A percentile compares a stretch with the other conserved stretches of the same genome.
phyloP scores from a whole-genome alignment of 805 yeast species.

The Cyberlindnera euphorbiiphila region DNA sequence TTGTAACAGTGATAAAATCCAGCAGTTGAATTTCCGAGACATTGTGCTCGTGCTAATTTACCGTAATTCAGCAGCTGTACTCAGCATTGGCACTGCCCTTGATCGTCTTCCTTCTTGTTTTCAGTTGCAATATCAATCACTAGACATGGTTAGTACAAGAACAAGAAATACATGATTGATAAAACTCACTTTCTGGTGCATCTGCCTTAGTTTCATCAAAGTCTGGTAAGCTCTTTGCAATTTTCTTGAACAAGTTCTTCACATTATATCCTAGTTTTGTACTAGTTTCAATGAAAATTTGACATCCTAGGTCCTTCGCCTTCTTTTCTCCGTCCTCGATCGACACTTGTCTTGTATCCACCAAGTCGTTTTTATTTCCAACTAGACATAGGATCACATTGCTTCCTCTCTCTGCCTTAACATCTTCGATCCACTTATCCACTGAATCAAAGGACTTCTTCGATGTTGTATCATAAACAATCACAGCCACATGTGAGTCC shows the following conservation, averaged over 20 bases:
- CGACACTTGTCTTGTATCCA: conserved; percentile 76
- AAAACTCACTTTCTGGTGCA: conserved; percentile 24
- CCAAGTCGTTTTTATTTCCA: conserved; percentile 86
- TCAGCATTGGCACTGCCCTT: conserved; percentile 26
- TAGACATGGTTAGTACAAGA: conserved; percentile 16
- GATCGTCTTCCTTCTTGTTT: conserved; percentile 19
- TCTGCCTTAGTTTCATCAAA: conserved; percentile 40
- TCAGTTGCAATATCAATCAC: conserved; percentile 27
- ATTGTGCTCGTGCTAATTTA: too few species aligned
- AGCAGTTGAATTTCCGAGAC: too few species aligned
- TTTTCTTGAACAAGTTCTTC: conserved; percentile 80
- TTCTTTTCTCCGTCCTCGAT: conserved; percentile 80
- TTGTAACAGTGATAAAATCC: too few species aligned
- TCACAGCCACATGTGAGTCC: conserved; percentile 95
- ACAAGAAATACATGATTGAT: conserved; percentile 1
- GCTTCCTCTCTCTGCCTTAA: conserved; percentile 85
- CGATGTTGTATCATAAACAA: conserved; percentile 90
- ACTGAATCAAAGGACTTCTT: conserved; percentile 80
- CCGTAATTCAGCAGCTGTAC: background rate
- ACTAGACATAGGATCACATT: conserved; percentile 87
- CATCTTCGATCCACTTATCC: conserved; percentile 92
- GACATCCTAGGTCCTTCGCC: conserved; percentile 68
- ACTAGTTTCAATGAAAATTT: conserved; percentile 85
- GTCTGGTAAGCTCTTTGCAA: conserved; percentile 89
- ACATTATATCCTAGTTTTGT: conserved; percentile 95